Conservation (phyloP, 2,329 filamentous ascomycete species). For the Aureobasidium sp. region DNA sequence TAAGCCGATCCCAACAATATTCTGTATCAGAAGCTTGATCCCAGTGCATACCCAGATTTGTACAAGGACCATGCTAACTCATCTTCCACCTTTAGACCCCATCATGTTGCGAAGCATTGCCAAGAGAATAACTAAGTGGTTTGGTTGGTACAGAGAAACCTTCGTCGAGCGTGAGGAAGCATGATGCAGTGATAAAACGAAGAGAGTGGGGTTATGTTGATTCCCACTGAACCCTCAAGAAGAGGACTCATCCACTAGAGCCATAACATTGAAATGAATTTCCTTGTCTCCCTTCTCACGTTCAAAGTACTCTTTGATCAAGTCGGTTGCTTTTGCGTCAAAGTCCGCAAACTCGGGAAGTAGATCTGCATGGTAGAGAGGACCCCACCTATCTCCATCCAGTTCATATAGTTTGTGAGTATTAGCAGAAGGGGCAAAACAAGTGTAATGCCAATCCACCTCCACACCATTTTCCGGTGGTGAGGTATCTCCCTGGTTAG, state of each 20-base stretch:
- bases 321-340: neutral
- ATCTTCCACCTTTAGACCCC: conserved; percentile 5
- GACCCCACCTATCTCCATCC: neutral
- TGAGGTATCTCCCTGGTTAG: neutral
- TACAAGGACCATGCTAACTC: too few relatives aligned
- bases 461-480: neutral
- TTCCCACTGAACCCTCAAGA: neutral
- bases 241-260: neutral
- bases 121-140: conserved; percentile 24
- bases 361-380: neutral
- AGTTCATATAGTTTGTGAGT: neutral
- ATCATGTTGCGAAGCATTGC: conserved; percentile 25
- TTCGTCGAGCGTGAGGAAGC: conserved; percentile 13
- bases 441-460: neutral
- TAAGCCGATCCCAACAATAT: neutral
- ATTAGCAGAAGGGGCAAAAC: neutral
- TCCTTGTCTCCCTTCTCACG: neutral
- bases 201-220: too few relatives aligned
- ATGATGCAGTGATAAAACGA: too few relatives aligned
- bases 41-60: too few relatives aligned
- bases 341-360: neutral
- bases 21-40: too few relatives aligned
- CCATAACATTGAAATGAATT: neutral
- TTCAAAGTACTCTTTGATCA: neutral
- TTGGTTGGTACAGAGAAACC: conserved; percentile 21